Evolutionary conservation across 2,329 filamentous ascomycete genomes (phyloP), one percentile per base, ranked within the genome.

Genomic region (Diaporthe sp.): DNA sequence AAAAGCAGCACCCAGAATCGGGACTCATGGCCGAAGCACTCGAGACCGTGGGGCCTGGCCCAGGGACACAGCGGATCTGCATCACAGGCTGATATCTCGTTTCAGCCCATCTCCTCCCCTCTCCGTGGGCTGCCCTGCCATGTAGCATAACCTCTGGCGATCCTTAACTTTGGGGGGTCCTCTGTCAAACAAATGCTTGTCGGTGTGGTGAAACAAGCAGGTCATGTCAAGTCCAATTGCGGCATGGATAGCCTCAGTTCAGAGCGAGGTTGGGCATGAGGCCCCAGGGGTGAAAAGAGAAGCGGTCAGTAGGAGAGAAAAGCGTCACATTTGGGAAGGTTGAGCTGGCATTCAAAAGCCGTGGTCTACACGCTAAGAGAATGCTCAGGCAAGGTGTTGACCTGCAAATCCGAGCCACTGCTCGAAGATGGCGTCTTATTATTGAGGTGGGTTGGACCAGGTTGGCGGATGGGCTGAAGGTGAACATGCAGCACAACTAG

Each of bases 101-200:
- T 70, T 70, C 49, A 68, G 65, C 65, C 31, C 65, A 68, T 47
- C n/a, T 65, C 25, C 60, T 20, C 22, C 28, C 22, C 31, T 42
- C 47, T 25, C 65, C 13, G n/a, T 25, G 47, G 34, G 49, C 49
- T 70, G 63, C 28, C 20, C 49, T 70, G 63, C 28, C 20, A 39
- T 37, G 44, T 68, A 39, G 63, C 63, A 51, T 68, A 34, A 25
- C 63, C 15, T 28, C 22, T 28, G 65, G 65, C 65, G 47, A 70
- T 70, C 34, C 13, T 55, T 42, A 37, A n/a, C 34, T 42, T 42
- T 55, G 47, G 34, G 34, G 34, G 44, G 22, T 39, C 28, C 31
- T 53, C 65, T 12, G 31, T 13, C 31, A 37, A 68, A 53, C 65
- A 51, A 25, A 53, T 53, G 31, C 47, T 53, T 53, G 31, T 39